Evolutionary conservation across 495 filamentous ascomycete species (phyloP), one percentile per base, ranked within the genome.

Genomic region (Trichoderma reesei): DNA sequence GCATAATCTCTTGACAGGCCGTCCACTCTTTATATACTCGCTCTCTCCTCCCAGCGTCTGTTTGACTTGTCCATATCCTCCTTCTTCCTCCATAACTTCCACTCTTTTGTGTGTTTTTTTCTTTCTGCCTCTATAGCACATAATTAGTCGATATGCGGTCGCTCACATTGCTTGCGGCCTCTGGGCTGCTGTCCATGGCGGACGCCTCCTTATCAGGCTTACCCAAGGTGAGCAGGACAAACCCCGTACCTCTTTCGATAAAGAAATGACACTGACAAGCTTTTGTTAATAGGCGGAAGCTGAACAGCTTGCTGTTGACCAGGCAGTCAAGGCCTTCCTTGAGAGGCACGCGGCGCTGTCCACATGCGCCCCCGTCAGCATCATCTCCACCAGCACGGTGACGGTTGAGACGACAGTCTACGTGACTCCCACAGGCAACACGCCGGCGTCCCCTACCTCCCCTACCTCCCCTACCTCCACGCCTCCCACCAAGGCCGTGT

Each of bases 101-200:
- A 18, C 6, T 18, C 14, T 18, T 18, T 48, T 18, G 11, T 48
- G 44, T 48, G 44, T 48, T n/a, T 33, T 48, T n/a, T 33, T 5
- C 16, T 20, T 26, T 26, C 26, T 26, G 7, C 16, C 42, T 5
- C 5, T 9, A 46, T 14, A 18, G 38, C 38, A 9, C 13, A 18
- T 10, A 34, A 56, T 9, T 1, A 16, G 18, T 56, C 1, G 26
- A 33, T 56, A 56, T 56, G 48, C 48, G 48, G 18, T 33, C 33
- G 3, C 20, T 56, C 48, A 31, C 48, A 11, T 56, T 56, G 8
- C 6, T 31, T 56, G 48, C 48, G 13, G 26, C 48, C 48, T 10
- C 48, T 56, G 48, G 48, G 20, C 48, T 56, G 48, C 48, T 56
- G 20, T 56, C 48, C 20, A n/a, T 56, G 48, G 48, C 6, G 20